phyloP scores from a whole-genome alignment of 116 monocot species.

The Trichopus zeylanicus region DNA sequence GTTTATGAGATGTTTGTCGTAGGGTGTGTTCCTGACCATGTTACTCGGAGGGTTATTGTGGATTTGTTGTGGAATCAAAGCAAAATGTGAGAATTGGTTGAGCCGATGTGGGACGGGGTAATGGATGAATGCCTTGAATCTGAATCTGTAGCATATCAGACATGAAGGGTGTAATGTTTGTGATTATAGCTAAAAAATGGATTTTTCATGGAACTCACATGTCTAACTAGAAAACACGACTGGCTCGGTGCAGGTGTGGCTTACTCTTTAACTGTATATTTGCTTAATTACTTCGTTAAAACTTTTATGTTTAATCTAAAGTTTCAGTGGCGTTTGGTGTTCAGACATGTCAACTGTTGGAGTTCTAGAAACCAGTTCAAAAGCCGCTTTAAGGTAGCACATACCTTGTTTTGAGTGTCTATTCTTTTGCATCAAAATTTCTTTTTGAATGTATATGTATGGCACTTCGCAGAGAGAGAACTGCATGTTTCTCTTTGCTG shows the following conservation, averaged over 20 bases:
- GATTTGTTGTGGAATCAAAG: conserved; percentile 31
- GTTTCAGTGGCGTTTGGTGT: too few relatives aligned
- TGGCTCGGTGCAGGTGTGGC: background rate
- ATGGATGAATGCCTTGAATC: background rate
- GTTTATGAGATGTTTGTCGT: conserved; percentile 66
- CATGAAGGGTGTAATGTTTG: background rate
- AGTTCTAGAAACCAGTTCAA: too few relatives aligned
- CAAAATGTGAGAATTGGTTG: conserved; percentile 34
- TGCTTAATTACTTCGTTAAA: background rate
- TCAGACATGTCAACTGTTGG: too few relatives aligned
- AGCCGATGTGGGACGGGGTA: background rate
- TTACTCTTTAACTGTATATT: background rate
- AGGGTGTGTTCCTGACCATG: conserved; percentile 50
- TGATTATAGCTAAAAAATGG: too few relatives aligned
- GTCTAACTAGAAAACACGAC: background rate
- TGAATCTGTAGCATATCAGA: background rate
- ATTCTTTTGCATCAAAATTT: too few relatives aligned
- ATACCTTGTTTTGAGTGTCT: too few relatives aligned
- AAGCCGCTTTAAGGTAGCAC: too few relatives aligned
- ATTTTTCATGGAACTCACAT: background rate
- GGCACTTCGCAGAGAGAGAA: too few relatives aligned
- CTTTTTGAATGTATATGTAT: too few relatives aligned
- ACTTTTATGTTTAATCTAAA: background rate
- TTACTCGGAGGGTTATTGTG: conserved; percentile 36
- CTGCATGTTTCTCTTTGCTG: too few relatives aligned